phyloP scores from a whole-genome alignment of 306 rosid species.

The Begonia peltatifolia region DNA sequence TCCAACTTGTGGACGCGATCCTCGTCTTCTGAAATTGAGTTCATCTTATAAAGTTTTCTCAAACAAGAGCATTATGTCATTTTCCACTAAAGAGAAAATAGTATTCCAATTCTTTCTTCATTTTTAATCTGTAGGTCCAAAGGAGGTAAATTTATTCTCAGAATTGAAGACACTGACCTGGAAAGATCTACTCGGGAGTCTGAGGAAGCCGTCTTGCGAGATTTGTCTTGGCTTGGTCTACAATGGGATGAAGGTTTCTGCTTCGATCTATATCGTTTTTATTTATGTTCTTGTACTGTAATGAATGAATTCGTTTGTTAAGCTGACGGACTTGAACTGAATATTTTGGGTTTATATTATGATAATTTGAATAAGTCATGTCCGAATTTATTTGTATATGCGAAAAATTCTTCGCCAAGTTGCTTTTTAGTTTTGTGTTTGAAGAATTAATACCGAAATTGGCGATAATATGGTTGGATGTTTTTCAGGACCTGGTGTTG shows the following conservation, averaged over 20 bases:
- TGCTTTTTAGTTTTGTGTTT: background rate
- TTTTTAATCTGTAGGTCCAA: background rate
- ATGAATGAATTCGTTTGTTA: background rate
- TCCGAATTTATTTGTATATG: no score
- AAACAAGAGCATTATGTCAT: no score
- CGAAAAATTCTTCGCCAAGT: no score
- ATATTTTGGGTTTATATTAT: no score
- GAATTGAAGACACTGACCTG: conserved; percentile 97
- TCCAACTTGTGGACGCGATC: no score
- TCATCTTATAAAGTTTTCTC: no score
- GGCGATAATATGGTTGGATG: conserved; percentile 11
- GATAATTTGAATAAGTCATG: no score
- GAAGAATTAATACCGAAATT: background rate
- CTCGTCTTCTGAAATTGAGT: no score
- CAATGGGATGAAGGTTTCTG: conserved; percentile 80
- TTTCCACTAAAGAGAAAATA: no score
- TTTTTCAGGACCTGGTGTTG: conserved; percentile 70
- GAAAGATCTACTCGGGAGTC: conserved; percentile 88
- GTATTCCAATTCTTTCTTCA: no score
- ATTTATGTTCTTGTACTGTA: no score
- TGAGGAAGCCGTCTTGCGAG: conserved; percentile 72
- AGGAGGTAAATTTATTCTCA: background rate
- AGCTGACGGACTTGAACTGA: no score
- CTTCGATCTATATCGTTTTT: background rate
- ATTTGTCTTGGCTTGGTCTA: conserved; percentile 95